These are phyloP conservation scores for Leccinum huronense DNA, from an alignment of 1,284 basidiomycete species.

Conservation along the genomic window DNA sequence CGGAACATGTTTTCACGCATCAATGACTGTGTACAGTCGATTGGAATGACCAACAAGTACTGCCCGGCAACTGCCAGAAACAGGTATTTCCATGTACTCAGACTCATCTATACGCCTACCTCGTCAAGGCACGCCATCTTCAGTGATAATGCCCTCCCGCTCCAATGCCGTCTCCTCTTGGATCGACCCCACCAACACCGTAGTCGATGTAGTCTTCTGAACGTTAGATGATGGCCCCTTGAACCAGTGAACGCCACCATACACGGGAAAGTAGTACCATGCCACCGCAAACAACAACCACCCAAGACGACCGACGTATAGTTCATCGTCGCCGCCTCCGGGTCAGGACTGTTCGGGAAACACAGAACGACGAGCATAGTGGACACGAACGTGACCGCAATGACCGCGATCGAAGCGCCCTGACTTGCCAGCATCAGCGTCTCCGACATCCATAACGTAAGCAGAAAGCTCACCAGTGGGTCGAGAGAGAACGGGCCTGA, in stretches of 20 bases:
- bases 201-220: background rate
- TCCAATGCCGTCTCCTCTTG: background rate
- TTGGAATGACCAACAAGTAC: background rate
- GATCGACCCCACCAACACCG: background rate
- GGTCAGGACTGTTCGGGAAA: background rate
- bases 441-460: background rate
- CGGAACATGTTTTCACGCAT: background rate
- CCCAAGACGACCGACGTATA: constrained; percentile 2
- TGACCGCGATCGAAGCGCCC: background rate
- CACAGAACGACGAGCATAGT: constrained; percentile 1
- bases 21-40: background rate
- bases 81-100: background rate
- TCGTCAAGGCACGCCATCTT: background rate
- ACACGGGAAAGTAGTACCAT: background rate
- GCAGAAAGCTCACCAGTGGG: background rate
- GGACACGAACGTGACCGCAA: constrained; percentile 1
- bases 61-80: background rate
- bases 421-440: background rate
- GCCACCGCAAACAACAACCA: background rate
- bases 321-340: background rate
- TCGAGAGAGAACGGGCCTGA: constrained; percentile 1
- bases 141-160: background rate
- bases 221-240: background rate
- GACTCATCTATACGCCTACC: background rate
- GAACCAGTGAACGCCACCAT: background rate